These are phyloP conservation scores for Solanum pimpinellifolium DNA, from an alignment of 257 asterid genomes.

Conservation along the genomic window DNA sequence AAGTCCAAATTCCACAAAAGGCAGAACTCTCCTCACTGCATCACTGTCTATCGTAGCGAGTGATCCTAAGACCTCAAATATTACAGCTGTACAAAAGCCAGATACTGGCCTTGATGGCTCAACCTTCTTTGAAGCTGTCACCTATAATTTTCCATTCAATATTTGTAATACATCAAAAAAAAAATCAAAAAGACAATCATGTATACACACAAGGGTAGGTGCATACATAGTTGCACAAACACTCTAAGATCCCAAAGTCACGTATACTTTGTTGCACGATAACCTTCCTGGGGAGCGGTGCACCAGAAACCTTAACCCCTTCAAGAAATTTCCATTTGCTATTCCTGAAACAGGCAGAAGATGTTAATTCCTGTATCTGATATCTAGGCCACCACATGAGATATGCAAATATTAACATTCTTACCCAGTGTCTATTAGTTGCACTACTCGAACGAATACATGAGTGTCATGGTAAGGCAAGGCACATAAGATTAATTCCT, in stretches of 20 bases:
- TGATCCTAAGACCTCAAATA: conserved; percentile 68
- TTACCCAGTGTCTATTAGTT: conserved; percentile 66
- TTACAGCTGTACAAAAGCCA: conserved; percentile 71
- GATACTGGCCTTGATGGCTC: conserved; percentile 50
- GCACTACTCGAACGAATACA: conserved; percentile 65
- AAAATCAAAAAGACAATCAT: not conserved
- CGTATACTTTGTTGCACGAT: conserved; percentile 75
- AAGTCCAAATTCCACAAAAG: conserved; percentile 57
- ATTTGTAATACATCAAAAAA: conserved; percentile 3
- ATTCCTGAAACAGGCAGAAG: conserved; percentile 40
- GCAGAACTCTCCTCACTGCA: conserved; percentile 54
- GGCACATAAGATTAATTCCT: conserved; percentile 72
- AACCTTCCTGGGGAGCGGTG: conserved; percentile 66
- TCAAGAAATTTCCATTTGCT: conserved; percentile 80
- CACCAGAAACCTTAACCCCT: conserved; percentile 82
- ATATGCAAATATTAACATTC: not conserved
- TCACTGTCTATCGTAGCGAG: conserved; percentile 36
- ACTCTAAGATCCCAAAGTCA: conserved; percentile 70
- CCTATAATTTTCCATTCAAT: conserved; percentile 31
- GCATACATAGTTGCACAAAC: conserved; percentile 68
- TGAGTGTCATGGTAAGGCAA: conserved; percentile 90
- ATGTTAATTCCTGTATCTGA: not conserved
- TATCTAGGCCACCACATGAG: not conserved
- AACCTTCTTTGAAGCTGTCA: conserved; percentile 44
- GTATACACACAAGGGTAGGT: not conserved